phyloP scores from a whole-genome alignment of 108 stramenopile genomes.

The Nitzschia sp. region DNA sequence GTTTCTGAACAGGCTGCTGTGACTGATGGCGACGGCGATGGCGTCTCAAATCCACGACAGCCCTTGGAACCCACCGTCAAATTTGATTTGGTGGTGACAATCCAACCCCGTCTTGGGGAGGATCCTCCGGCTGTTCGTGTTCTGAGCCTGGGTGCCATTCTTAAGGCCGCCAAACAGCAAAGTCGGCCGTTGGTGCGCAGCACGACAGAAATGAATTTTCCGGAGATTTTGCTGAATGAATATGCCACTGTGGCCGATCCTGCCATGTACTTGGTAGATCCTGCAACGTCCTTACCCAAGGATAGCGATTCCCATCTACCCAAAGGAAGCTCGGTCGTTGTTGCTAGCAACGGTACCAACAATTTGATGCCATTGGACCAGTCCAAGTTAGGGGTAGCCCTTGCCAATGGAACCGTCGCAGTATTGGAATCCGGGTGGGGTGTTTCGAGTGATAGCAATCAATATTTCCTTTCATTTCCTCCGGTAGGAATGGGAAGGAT shows the following conservation, averaged over 20 bases:
- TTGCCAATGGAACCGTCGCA: constrained; percentile 25
- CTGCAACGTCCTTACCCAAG: not conserved
- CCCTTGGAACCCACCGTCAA: not conserved
- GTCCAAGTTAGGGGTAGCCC: constrained; percentile 8
- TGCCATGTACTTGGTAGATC: constrained; percentile 13
- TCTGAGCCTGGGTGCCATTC: constrained; percentile 1
- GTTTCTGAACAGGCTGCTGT: not conserved
- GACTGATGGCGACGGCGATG: not conserved
- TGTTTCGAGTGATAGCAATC: constrained; percentile 16
- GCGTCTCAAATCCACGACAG: not conserved
- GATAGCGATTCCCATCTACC: constrained; percentile 4
- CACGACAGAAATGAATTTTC: not conserved
- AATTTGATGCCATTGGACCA: not conserved
- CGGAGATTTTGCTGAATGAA: not conserved
- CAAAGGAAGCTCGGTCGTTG: not conserved
- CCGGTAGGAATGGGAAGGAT: constrained; percentile 32
- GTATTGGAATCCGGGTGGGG: constrained; percentile 29
- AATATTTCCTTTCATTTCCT: constrained; percentile 40
- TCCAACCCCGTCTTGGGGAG: constrained; percentile 9
- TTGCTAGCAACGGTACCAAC: constrained; percentile 26
- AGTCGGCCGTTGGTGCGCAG: not conserved
- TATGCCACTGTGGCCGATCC: constrained; percentile 12
- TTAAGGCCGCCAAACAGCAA: not conserved
- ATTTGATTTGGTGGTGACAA: not conserved
- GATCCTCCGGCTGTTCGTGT: constrained; percentile 5